Conservation (phyloP, 2,329 filamentous ascomycete genomes). For the Trichoderma sp. region DNA sequence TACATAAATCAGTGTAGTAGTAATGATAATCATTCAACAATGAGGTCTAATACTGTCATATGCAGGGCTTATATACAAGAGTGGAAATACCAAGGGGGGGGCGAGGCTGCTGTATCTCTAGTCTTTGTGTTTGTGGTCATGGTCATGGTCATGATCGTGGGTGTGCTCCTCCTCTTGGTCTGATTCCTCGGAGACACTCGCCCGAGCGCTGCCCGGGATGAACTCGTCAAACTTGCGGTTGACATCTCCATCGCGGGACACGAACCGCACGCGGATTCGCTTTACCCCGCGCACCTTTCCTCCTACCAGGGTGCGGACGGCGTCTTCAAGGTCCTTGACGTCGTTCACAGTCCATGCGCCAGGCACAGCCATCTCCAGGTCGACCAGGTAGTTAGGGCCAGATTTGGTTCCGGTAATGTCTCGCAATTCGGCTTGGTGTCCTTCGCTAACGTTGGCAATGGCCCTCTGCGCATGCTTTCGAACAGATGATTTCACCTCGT, state of each 20-base stretch:
- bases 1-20: background rate
- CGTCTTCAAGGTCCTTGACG: constrained; percentile 70
- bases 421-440: constrained; percentile 68
- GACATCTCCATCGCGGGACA: constrained; percentile 64
- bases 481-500: constrained; percentile 76
- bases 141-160: constrained; percentile 40
- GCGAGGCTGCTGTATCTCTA: constrained; percentile 32
- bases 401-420: constrained; percentile 90
- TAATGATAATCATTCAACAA: background rate
- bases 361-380: constrained; percentile 83
- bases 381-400: constrained; percentile 93
- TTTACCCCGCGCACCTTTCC: constrained; percentile 81
- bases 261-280: constrained; percentile 81
- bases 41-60: constrained; percentile 18
- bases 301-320: constrained; percentile 73
- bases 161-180: constrained; percentile 47
- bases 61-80: constrained; percentile 3
- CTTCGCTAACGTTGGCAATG: constrained; percentile 57
- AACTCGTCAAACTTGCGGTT: constrained; percentile 76
- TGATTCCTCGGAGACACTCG: constrained; percentile 53
- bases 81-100: background rate
- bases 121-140: constrained; percentile 38
- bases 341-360: constrained; percentile 74
- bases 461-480: constrained; percentile 66
- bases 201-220: constrained; percentile 67